These are phyloP conservation scores for Termitomyces sp. DNA, from an alignment of 768 basidiomycete species.

Conservation along the genomic window DNA sequence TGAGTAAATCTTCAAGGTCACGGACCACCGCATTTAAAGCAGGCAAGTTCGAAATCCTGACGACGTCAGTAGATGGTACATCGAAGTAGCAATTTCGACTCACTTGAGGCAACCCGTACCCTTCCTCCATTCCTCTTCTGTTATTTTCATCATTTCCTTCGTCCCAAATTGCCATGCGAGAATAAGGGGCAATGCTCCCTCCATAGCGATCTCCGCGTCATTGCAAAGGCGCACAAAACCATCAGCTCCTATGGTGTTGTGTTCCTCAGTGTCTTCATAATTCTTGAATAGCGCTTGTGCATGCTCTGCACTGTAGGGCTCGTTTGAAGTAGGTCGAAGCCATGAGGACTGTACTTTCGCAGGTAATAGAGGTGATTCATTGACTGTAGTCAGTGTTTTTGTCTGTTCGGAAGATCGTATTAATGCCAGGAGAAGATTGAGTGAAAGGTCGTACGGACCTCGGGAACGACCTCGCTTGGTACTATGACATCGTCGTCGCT, in stretches of 20 bases:
- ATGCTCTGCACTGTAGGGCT: slow-evolving; percentile 46
- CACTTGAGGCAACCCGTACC: slow-evolving; percentile 39
- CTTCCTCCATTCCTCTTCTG: slow-evolving; percentile 64
- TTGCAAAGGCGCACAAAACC: slow-evolving; percentile 68
- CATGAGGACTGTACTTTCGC: slow-evolving; percentile 15
- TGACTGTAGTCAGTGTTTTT: slow-evolving; percentile 2
- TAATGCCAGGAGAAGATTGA: not conserved
- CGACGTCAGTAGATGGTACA: not conserved
- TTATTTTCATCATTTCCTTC: slow-evolving; percentile 69
- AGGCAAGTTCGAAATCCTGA: slow-evolving; percentile 38
- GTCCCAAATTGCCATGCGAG: slow-evolving; percentile 72
- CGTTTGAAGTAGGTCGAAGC: slow-evolving; percentile 10
- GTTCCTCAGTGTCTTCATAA: slow-evolving; percentile 55
- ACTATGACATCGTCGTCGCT: slow-evolving; percentile 39
- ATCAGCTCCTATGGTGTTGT: slow-evolving; percentile 60
- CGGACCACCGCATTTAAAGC: slow-evolving; percentile 43
- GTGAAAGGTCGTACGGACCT: slow-evolving; percentile 15
- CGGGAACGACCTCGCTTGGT: slow-evolving; percentile 23
- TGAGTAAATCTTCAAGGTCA: slow-evolving; percentile 62
- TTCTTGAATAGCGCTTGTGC: slow-evolving; percentile 52
- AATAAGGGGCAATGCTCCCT: slow-evolving; percentile 66
- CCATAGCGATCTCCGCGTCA: slow-evolving; percentile 67
- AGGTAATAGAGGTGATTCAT: slow-evolving; percentile 11
- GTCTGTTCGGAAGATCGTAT: not conserved
- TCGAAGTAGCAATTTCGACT: slow-evolving; percentile 10